Conservation (phyloP, 345 rosid species). For the Bruguiera gymnorhiza region DNA sequence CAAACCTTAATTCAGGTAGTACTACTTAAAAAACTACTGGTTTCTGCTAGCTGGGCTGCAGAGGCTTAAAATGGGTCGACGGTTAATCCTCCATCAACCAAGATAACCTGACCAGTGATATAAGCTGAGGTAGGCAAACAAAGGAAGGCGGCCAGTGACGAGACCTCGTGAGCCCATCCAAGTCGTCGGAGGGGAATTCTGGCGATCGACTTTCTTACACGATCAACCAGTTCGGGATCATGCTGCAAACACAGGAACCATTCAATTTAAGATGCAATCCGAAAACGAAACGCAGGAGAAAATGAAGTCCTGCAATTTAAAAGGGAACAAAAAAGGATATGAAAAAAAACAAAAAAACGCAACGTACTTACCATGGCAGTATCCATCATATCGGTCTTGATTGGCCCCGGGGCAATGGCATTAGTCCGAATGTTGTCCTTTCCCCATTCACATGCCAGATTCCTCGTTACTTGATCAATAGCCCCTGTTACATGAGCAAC, state of each 20-base stretch:
- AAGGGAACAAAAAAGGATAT: too few relatives aligned
- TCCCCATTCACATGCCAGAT: constrained; percentile 20
- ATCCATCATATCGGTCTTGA: not conserved
- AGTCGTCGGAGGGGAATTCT: not conserved
- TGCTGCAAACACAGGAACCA: too few relatives aligned
- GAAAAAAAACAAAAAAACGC: not conserved
- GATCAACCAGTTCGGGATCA: too few relatives aligned
- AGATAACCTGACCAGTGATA: constrained; percentile 2
- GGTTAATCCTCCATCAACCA: not conserved
- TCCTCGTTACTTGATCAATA: constrained; percentile 6
- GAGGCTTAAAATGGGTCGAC: not conserved
- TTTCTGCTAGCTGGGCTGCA: not conserved
- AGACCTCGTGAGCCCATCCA: not conserved
- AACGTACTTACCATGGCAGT: not conserved
- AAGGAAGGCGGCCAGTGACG: not conserved
- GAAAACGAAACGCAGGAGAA: too few relatives aligned
- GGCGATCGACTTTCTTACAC: too few relatives aligned
- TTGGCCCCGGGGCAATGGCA: constrained; percentile 3
- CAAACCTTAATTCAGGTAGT: not conserved
- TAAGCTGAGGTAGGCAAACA: not conserved
- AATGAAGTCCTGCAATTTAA: not conserved
- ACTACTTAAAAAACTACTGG: not conserved
- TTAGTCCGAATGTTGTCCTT: constrained; percentile 14
- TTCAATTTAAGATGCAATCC: too few relatives aligned
- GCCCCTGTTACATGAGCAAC: constrained; percentile 7